Evolutionary conservation across 129 eudicot species (phyloP).

Genomic region (Flaveria sonorensis): DNA sequence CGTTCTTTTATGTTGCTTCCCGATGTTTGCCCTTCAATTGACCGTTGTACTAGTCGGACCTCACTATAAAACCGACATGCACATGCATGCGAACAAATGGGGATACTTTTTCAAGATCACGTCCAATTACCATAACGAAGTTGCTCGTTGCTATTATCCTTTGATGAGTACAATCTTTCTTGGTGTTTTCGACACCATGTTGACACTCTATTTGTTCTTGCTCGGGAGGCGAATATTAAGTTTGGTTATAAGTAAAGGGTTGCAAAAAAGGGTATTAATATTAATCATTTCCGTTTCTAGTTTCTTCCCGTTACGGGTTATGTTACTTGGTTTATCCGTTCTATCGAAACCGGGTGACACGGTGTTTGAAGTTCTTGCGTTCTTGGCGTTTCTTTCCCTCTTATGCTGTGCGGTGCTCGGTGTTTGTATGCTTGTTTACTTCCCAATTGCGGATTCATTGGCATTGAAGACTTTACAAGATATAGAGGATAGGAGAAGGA

Average conservation of each 20-base stretch:
- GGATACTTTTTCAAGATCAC: conserved; percentile 52
- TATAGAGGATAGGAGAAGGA: conserved; percentile 63
- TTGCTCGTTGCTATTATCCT: conserved; percentile 76
- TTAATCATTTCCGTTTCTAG: conserved; percentile 60
- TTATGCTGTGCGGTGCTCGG: conserved; percentile 71
- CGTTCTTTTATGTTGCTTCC: conserved; percentile 62
- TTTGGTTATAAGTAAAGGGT: conserved; percentile 75
- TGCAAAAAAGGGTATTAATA: conserved; percentile 72
- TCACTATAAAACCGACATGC: conserved; percentile 32
- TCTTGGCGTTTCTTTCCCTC: conserved; percentile 75
- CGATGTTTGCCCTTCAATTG: conserved; percentile 69
- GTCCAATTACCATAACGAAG: conserved; percentile 29
- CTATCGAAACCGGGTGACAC: conserved; percentile 53
- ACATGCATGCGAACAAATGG: conserved; percentile 29
- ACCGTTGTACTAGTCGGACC: conserved; percentile 61
- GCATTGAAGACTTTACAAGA: conserved; percentile 62
- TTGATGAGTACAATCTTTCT: conserved; percentile 74
- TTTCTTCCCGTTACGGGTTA: conserved; percentile 66
- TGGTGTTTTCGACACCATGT: conserved; percentile 64
- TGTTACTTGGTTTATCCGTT: conserved; percentile 79
- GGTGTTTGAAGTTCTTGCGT: conserved; percentile 61
- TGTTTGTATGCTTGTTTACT: conserved; percentile 73
- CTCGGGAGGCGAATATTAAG: conserved; percentile 73
- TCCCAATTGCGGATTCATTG: conserved; percentile 88
- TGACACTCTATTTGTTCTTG: conserved; percentile 62